Conservation (phyloP, 1,139 yeast species). For the Saccharomycopsis phalli region DNA sequence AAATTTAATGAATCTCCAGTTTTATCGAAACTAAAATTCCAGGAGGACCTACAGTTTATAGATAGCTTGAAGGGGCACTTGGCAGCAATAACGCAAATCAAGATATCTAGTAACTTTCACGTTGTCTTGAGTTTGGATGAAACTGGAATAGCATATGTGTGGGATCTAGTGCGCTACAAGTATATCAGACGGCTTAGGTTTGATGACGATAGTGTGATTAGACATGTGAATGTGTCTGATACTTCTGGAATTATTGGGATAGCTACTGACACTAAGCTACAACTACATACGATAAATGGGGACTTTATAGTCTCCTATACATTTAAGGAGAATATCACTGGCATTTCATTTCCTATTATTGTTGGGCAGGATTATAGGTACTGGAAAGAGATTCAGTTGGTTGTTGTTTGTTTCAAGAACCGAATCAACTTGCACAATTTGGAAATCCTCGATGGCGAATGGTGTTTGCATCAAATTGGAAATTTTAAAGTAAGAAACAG, state of each 20-base stretch:
- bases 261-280: constrained; percentile 27
- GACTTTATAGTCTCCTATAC: constrained; percentile 28
- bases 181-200: constrained; percentile 37
- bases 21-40: constrained; percentile 17
- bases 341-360: constrained; percentile 21
- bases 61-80: constrained; percentile 49
- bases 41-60: constrained; percentile 34
- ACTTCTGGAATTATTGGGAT: constrained; percentile 47
- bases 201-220: constrained; percentile 23
- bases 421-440: constrained; percentile 29
- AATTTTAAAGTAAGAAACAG: constrained; percentile 21
- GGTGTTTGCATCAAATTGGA: constrained; percentile 24
- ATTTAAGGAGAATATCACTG: constrained; percentile 3
- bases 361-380: constrained; percentile 28
- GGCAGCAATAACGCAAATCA: constrained; percentile 33
- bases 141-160: constrained; percentile 41
- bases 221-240: constrained; percentile 39
- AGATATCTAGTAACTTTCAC: constrained; percentile 42
- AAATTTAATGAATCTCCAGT: constrained; percentile 19
- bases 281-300: constrained; percentile 49
- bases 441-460: constrained; percentile 17
- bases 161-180: constrained; percentile 50
- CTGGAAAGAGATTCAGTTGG: constrained; percentile 30
- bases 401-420: constrained; percentile 30
- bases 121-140: constrained; percentile 43